phyloP scores from a whole-genome alignment of 805 yeast species.

The Yarrowia divulgata region DNA sequence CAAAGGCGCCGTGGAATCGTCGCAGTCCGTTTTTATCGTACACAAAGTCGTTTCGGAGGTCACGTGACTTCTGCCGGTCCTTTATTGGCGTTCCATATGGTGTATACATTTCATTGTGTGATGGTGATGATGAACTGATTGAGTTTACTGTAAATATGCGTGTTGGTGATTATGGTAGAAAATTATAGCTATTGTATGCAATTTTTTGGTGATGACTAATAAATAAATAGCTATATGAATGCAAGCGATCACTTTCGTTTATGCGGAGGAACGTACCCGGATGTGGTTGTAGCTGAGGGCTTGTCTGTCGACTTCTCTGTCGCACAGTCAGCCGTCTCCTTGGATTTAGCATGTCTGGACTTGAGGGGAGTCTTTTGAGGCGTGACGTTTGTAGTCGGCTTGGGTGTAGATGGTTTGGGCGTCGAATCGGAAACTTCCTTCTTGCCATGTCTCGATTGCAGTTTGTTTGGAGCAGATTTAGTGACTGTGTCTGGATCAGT shows the following conservation, averaged over 20 bases:
- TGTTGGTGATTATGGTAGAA: too few relatives aligned
- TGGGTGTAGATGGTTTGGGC: background rate
- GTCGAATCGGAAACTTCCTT: background rate
- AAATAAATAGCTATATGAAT: background rate
- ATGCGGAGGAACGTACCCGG: slow-evolving; percentile 25
- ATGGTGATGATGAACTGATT: background rate
- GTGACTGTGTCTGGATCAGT: background rate
- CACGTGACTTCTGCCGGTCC: background rate
- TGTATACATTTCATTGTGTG: slow-evolving; percentile 21
- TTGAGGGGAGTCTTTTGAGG: slow-evolving; percentile 3
- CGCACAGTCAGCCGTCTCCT: background rate
- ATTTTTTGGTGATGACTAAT: too few relatives aligned
- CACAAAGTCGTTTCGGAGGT: slow-evolving; percentile 21
- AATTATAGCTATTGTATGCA: too few relatives aligned
- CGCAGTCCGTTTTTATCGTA: slow-evolving; percentile 35
- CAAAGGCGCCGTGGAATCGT: slow-evolving; percentile 50
- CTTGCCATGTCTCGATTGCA: background rate
- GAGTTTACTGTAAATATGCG: background rate
- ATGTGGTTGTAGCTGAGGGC: background rate
- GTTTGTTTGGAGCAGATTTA: background rate
- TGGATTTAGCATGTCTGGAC: slow-evolving; percentile 9
- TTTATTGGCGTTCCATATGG: slow-evolving; percentile 30
- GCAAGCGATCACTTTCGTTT: background rate
- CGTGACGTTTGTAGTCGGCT: background rate
- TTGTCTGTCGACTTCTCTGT: background rate